Evolutionary conservation across 148 eudicot genomes (phyloP).

Genomic region (Chenopodium album): DNA sequence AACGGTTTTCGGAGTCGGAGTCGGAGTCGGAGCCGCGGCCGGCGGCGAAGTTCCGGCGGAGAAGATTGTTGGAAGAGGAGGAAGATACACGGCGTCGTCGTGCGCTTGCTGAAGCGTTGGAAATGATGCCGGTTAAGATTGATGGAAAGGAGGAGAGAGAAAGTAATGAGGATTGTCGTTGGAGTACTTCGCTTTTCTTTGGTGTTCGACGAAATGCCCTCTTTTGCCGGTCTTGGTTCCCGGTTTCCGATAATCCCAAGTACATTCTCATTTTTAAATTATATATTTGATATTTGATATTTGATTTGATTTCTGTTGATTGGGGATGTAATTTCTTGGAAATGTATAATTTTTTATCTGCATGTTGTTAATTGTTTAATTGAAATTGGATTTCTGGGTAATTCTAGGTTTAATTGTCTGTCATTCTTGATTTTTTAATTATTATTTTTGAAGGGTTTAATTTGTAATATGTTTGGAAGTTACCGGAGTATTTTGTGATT

Average conservation of each 20-base stretch:
- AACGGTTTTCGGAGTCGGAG: constrained; percentile 16
- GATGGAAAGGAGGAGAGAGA: constrained; percentile 23
- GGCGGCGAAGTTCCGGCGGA: constrained; percentile 18
- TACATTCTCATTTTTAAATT: constrained; percentile 15
- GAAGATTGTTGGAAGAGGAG: constrained; percentile 47
- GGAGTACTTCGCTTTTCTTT: constrained; percentile 46
- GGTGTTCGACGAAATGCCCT: constrained; percentile 60
- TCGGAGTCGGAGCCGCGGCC: constrained; percentile 29
- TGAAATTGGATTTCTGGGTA: no score
- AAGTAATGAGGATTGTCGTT: constrained; percentile 25
- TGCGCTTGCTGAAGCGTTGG: constrained; percentile 59
- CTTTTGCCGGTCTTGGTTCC: constrained; percentile 78
- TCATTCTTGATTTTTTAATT: not conserved
- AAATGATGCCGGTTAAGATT: constrained; percentile 34
- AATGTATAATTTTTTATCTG: not conserved
- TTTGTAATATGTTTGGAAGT: no score
- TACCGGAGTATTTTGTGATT: not conserved
- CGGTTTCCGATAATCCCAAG: constrained; percentile 48
- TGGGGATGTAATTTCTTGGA: not conserved
- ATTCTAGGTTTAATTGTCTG: not conserved
- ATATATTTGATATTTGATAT: not conserved
- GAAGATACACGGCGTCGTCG: constrained; percentile 78
- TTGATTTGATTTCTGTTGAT: not conserved
- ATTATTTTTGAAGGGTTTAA: no score
- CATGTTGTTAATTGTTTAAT: not conserved